Base-by-base conservation (phyloP, 257 asterid genomes). In the Solanum chiquidenum region DNA sequence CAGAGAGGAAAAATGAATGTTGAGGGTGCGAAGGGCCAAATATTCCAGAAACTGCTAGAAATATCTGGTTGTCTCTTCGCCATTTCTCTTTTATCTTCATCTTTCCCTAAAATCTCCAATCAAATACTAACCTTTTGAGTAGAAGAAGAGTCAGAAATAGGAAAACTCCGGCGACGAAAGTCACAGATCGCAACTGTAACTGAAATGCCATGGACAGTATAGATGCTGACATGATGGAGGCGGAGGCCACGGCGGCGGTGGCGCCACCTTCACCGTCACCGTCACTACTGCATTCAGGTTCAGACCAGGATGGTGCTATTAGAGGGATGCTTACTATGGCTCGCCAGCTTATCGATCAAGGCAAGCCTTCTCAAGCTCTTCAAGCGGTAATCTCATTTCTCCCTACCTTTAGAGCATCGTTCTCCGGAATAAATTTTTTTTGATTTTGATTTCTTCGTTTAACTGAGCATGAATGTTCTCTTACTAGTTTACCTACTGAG, bases 361-460 rank as follows among this genome's bases (percentile, higher is more conserved):
- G 94, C 90, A 93, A 91, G 88, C 98, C 99, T 68, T 92, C 98
- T 77, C 96, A 97, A 88, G 98, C 99, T 60, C 96, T 97, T 69
- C 98, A 97, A 86, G 98, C 93, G 93, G 98, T 96, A 91, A 92
- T 38, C 44, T 52, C 71, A 29, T 82, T 46, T 29, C 84, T 58
- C 25, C 66, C 66, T 20, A 55, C 11, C 64, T 49, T 49, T 55
- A 55, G 25, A 55, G 25, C 25, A 3, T 55, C 11, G 25, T 55
- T 55, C 64, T 55, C 25, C 5, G 0, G 25, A 49, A 14, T 55
- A 7, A 20, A 49, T 18, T 20, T 0, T 55, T 4, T 42, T 42
- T 77, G 14, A 25, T 77, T 42, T 42, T 77, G 6, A 77, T 4
- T 80, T 46, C 20, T 29, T 80, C 16, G 6, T 46, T 80, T 49